Evolutionary conservation across 192 early-diverging fungal species (phyloP), one percentile per base, ranked within the genome.

Genomic region (Geranomyces variabilis): DNA sequence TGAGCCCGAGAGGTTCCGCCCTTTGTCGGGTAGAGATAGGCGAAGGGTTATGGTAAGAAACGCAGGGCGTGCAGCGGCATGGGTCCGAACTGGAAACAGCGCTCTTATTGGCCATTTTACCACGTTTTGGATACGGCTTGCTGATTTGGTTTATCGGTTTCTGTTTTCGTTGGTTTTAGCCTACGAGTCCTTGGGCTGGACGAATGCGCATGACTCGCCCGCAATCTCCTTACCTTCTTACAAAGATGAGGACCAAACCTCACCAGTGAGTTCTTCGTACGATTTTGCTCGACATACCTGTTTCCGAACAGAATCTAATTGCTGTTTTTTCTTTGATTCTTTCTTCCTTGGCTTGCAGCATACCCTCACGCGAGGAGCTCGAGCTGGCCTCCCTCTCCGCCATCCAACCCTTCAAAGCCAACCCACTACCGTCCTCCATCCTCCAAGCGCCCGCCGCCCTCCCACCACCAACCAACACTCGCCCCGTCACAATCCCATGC

Each of bases 351-450:
- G 13, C 34, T 17, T 10, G 8, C 41, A 70, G 79, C 48, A 63
- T 76, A 22, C 69, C 71, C 21, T 78, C 71, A 0, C 65, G 47
- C 3, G 84, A 80, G 30, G 72, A 85, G 57, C 15, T 31, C 31
- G 64, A 76, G 44, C 30, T 73, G 10, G 56, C 71, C 33, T 79
- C 81, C 51, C 29, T 85, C n/a, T 48, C 57, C 17, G 75, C 75
- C 17, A 58, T 81, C n/a, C 58, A 75, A 21, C 74, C 66, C 0
- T 81, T 86, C 63, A 86, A 83, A 63, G 84, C 84, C 29, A 69
- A 73, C n/a, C 79, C 73, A 13, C 60, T 83, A 4, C 71, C 83
- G 64, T 69, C 19, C 14, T 46, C 75, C 74, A 81, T 83, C 56
- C 68, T 83, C 21, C 73, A 66, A 21, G 19, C 56, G 13, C 59